Evolutionary conservation across 148 eudicot species (phyloP).

Genomic region (Rhododendron henanense): DNA sequence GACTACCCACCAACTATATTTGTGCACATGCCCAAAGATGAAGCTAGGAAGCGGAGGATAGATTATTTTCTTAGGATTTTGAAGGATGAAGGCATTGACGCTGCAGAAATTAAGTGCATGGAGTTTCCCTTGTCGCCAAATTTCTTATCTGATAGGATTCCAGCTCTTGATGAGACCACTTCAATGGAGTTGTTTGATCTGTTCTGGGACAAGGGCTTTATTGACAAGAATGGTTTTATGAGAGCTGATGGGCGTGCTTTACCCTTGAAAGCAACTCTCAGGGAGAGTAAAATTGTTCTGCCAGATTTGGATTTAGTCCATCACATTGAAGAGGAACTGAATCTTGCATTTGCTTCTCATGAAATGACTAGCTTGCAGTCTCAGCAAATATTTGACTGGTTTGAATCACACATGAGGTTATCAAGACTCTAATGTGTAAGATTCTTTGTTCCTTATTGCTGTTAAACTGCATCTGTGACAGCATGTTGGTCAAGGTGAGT

Average conservation of each 20-base stretch:
- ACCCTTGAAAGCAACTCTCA: slow-evolving; percentile 56
- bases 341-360: slow-evolving; percentile 88
- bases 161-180: slow-evolving; percentile 34
- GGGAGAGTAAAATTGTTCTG: slow-evolving; percentile 38
- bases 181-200: slow-evolving; percentile 47
- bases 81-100: slow-evolving; percentile 50
- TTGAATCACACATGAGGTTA: slow-evolving; percentile 54
- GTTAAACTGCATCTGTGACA: background rate
- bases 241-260: slow-evolving; percentile 70
- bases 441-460: background rate
- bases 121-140: slow-evolving; percentile 61
- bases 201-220: slow-evolving; percentile 49
- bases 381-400: slow-evolving; percentile 66
- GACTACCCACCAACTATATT: slow-evolving; percentile 85
- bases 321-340: slow-evolving; percentile 79
- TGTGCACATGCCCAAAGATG: slow-evolving; percentile 96
- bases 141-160: slow-evolving; percentile 57
- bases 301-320: slow-evolving; percentile 37
- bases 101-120: slow-evolving; percentile 60
- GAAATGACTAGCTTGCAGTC: slow-evolving; percentile 92
- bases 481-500: background rate
- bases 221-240: slow-evolving; percentile 66
- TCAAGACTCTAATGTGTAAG: slow-evolving; percentile 1
- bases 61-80: slow-evolving; percentile 36
- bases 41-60: slow-evolving; percentile 37